phyloP scores from a whole-genome alignment of 1,284 basidiomycete species.

The Apiotrichum gracile region DNA sequence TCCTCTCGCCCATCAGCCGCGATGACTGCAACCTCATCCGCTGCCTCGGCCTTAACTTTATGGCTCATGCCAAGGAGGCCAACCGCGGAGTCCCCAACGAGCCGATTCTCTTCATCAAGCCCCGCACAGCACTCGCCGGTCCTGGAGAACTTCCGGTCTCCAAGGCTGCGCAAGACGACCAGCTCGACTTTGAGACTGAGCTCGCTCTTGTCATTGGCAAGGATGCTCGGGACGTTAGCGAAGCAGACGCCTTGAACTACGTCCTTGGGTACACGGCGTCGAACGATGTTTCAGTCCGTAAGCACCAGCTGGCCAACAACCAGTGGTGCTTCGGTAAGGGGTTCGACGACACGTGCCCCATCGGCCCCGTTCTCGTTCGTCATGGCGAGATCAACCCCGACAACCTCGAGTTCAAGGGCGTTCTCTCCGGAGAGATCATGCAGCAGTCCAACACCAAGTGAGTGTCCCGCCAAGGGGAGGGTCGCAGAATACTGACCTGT shows the following conservation, averaged over 20 bases:
- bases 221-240: constrained; percentile 49
- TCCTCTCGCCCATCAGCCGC: constrained; percentile 26
- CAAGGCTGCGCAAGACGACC: constrained; percentile 49
- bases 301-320: constrained; percentile 30
- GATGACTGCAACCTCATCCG: constrained; percentile 38
- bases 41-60: constrained; percentile 44
- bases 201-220: constrained; percentile 51
- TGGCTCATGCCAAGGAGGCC: constrained; percentile 13
- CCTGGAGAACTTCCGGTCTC: constrained; percentile 47
- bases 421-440: constrained; percentile 15
- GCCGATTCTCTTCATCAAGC: constrained; percentile 47
- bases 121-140: constrained; percentile 48
- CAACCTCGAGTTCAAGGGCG: constrained; percentile 16
- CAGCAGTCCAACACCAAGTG: constrained; percentile 19
- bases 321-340: constrained; percentile 49
- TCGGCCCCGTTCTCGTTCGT: constrained; percentile 44
- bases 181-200: constrained; percentile 51
- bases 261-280: constrained; percentile 56
- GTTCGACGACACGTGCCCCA: constrained; percentile 47
- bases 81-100: constrained; percentile 36
- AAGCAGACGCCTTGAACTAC: constrained; percentile 50
- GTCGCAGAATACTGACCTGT: not conserved
- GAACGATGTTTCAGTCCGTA: constrained; percentile 46
- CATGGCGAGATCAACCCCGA: constrained; percentile 14
- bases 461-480: constrained; percentile 4